phyloP scores from a whole-genome alignment of 2,329 filamentous ascomycete genomes.

The Rutstroemia sp. region DNA sequence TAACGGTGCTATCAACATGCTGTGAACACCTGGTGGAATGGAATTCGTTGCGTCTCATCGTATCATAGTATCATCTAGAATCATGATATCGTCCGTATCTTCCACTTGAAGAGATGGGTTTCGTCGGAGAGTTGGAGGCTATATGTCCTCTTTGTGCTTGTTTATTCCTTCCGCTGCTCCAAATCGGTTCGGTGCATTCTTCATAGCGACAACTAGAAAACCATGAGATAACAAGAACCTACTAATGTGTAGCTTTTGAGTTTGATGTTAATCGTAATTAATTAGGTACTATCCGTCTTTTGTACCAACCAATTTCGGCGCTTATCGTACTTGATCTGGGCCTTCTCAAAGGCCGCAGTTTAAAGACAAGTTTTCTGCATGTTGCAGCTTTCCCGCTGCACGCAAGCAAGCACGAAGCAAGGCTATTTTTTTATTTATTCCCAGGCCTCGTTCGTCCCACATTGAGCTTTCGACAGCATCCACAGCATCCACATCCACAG shows the following conservation, averaged over 20 bases:
- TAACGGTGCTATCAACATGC: background rate
- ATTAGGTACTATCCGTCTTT: background rate
- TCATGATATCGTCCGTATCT: background rate
- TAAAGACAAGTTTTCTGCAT: background rate
- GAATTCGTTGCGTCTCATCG: background rate
- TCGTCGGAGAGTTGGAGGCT: no score
- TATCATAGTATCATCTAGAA: background rate
- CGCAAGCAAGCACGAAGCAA: background rate
- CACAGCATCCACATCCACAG: background rate
- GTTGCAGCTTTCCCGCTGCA: background rate
- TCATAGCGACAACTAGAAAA: no score
- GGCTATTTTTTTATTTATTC: background rate
- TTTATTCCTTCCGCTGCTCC: no score
- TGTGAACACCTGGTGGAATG: background rate
- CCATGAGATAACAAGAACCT: no score
- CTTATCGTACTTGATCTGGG: slow-evolving; percentile 8
- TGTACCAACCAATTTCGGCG: background rate
- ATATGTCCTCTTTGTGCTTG: no score
- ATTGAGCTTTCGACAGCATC: background rate
- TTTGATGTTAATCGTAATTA: no score
- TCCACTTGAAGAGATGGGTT: no score
- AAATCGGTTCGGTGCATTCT: no score
- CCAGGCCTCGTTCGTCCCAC: slow-evolving; percentile 1
- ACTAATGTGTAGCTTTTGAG: no score
- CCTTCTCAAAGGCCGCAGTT: slow-evolving; percentile 3